Evolutionary conservation across 768 basidiomycete species (phyloP).

Genomic region (Grammothele lineata): DNA sequence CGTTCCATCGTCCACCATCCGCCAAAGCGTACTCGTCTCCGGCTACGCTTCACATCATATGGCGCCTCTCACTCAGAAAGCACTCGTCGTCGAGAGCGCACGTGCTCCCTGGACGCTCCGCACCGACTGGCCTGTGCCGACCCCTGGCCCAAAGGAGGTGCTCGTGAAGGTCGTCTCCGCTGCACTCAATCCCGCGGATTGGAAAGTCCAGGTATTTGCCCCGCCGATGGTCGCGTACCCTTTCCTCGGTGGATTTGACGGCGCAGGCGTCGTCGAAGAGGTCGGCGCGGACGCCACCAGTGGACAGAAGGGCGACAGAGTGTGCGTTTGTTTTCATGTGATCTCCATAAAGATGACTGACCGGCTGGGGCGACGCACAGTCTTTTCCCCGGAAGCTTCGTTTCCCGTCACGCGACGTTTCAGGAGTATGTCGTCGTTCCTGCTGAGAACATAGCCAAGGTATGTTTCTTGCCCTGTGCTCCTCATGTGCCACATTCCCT

Average conservation of each 20-base stretch:
- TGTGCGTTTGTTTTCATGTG: not conserved
- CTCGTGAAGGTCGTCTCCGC: slow-evolving; percentile 44
- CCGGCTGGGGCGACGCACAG: slow-evolving; percentile 2
- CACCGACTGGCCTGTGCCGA: slow-evolving; percentile 22
- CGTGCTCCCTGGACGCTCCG: slow-evolving; percentile 1
- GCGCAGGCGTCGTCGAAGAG: slow-evolving; percentile 20
- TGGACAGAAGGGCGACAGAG: slow-evolving; percentile 30
- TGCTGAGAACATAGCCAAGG: slow-evolving; percentile 25
- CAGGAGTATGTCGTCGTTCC: slow-evolving; percentile 26
- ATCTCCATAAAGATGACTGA: not conserved
- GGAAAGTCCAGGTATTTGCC: slow-evolving; percentile 37
- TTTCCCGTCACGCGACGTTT: slow-evolving; percentile 15
- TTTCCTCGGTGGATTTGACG: slow-evolving; percentile 19
- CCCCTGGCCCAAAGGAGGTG: slow-evolving; percentile 44
- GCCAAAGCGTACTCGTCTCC: too few relatives aligned
- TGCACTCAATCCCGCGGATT: slow-evolving; percentile 51
- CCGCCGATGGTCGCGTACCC: slow-evolving; percentile 15
- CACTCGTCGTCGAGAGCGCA: slow-evolving; percentile 7
- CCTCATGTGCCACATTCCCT: not conserved
- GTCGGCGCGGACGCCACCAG: slow-evolving; percentile 32
- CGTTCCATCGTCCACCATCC: too few relatives aligned
- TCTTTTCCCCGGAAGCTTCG: slow-evolving; percentile 22
- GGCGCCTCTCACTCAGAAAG: slow-evolving; percentile 10
- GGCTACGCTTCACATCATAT: not conserved
- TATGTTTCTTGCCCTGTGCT: not conserved